Percentiles rank a stretch among this genome's conserved stretches.
Conservation (phyloP, 345 rosid genomes). For the Draba incana region DNA sequence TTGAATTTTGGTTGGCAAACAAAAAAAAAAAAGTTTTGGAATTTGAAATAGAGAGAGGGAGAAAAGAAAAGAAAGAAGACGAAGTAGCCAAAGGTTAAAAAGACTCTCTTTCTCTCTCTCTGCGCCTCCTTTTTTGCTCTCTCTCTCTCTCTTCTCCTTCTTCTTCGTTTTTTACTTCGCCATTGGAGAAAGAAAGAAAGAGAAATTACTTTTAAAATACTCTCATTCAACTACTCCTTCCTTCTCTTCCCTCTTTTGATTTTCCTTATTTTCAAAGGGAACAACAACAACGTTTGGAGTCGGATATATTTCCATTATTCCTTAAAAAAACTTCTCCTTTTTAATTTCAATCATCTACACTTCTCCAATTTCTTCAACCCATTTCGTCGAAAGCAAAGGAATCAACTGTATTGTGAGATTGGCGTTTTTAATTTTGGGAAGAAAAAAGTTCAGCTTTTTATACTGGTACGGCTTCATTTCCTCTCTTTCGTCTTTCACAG, state of each 20-base stretch:
- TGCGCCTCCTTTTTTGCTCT: no score
- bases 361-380: background rate
- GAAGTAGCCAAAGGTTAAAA: slow-evolving; percentile 24
- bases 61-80: slow-evolving; percentile 7
- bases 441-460: slow-evolving; percentile 22
- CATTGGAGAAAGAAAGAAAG: slow-evolving; percentile 31
- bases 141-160: slow-evolving; percentile 6
- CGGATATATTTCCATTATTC: background rate
- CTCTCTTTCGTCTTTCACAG: background rate
- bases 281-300: slow-evolving; percentile 26
- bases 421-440: background rate
- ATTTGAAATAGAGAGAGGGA: slow-evolving; percentile 48
- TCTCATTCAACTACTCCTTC: slow-evolving; percentile 14
- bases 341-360: background rate
- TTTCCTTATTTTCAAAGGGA: slow-evolving; percentile 25
- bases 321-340: slow-evolving; percentile 24
- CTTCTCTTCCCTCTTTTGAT: slow-evolving; percentile 2
- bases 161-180: slow-evolving; percentile 18
- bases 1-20: no score
- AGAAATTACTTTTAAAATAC: slow-evolving; percentile 24
- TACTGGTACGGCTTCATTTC: slow-evolving; percentile 27
- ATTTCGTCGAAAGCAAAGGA: background rate
- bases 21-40: no score
- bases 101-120: background rate
- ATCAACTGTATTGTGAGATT: slow-evolving; percentile 1